Base-by-base conservation (phyloP, 345 rosid species). In the Sapria himalayana region DNA sequence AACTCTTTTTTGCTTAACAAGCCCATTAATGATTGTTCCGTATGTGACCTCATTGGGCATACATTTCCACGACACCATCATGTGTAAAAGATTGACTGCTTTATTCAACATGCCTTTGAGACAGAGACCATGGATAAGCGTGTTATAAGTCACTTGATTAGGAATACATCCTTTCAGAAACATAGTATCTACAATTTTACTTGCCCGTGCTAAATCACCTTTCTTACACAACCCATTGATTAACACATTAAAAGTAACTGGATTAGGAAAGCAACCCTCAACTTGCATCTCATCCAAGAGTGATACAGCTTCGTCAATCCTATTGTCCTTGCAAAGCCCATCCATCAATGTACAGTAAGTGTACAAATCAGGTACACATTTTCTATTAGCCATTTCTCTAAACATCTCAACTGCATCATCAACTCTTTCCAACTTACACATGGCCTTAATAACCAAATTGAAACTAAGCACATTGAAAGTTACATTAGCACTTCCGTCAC, bases 221-320 rank as follows among this genome's bases (percentile, higher is more conserved):
- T 69, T 74, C 66, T 67, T 82, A 58, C 93, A 89, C 38, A 89
- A 55, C 33, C 81, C 93, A 67, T 74, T 66, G 9, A 82, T 69
- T 73, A 89, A 63, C 25, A 76, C 82, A 49, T 89, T 82, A 42
- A 73, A 82, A 0, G 73, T 73, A 45, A 65, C 67, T 0, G 71
- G 33, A 31, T 35, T 70, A 1, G 94, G 98, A 41, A 74, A 70
- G 52, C 85, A 71, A 8, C 95, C 93, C 47, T 89, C 93, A 29
- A 66, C 56, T 59, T 89, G 94, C 98, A 89, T 89, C 65, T 89
- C 98, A 25, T 82, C 98, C 48, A 89, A 59, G 40, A 89, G 37
- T 9, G 64, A 67, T 57, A 82, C 73, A 0, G 94, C 98, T 63
- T 89, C 98, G 42, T 76, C 81, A 6, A 72, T 67, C 52, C 91